These are phyloP conservation scores for Aspergillus wentii DNA, from an alignment of 495 filamentous ascomycete species.

Conservation along the genomic window DNA sequence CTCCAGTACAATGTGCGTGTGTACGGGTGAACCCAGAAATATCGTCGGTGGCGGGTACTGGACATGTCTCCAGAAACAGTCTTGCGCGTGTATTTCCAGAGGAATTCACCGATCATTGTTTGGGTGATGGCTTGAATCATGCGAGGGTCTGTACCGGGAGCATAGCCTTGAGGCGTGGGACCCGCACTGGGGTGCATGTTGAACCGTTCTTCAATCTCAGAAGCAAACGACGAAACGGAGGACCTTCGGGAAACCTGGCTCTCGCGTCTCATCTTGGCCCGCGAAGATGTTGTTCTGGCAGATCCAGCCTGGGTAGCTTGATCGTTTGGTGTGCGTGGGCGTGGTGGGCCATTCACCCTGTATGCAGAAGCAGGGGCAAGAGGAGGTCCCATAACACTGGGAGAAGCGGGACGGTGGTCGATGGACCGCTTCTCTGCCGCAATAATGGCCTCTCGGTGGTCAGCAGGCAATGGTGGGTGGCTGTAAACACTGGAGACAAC, in stretches of 20 bases:
- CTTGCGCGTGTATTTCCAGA: slow-evolving; percentile 98
- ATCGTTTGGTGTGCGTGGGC: slow-evolving; percentile 69
- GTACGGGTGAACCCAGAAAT: slow-evolving; percentile 99
- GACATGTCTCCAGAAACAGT: slow-evolving; percentile 82
- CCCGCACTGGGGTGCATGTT: slow-evolving; percentile 60
- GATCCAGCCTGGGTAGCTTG: slow-evolving; percentile 45
- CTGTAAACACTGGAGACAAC: slow-evolving; percentile 35
- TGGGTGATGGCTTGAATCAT: slow-evolving; percentile 99
- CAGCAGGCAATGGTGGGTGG: slow-evolving; percentile 72
- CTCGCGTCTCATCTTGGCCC: slow-evolving; percentile 33
- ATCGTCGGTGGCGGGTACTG: slow-evolving; percentile 81
- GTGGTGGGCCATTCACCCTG: slow-evolving; percentile 32
- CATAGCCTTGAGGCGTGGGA: slow-evolving; percentile 50
- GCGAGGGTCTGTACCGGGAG: slow-evolving; percentile 73
- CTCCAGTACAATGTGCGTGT: slow-evolving; percentile 97
- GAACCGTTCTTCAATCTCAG: slow-evolving; percentile 87
- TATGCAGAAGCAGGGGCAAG: slow-evolving; percentile 76
- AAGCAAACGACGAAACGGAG: slow-evolving; percentile 91
- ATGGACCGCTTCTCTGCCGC: slow-evolving; percentile 61
- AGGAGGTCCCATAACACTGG: slow-evolving; percentile 78
- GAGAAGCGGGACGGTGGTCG: slow-evolving; percentile 37
- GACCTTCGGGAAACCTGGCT: slow-evolving; percentile 66
- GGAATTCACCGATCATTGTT: slow-evolving; percentile 98
- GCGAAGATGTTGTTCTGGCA: slow-evolving; percentile 48
- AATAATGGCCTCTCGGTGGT: slow-evolving; percentile 80